phyloP scores from a whole-genome alignment of 768 basidiomycete species.

The Tubosaeta sp. region DNA sequence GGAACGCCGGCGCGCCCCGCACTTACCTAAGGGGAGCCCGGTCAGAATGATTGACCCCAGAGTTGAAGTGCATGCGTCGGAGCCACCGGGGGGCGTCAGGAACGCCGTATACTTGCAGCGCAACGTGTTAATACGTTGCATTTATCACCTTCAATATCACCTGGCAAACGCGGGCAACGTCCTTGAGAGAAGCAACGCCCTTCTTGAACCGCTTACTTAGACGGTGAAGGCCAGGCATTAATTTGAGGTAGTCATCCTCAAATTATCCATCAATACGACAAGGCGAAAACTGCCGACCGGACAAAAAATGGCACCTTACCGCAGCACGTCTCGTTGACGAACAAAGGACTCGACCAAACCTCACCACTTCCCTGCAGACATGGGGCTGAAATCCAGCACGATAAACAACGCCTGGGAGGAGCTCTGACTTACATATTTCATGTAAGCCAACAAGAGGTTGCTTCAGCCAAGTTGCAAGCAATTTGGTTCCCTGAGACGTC shows the following conservation, averaged over 20 bases:
- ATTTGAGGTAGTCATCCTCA: constrained; percentile 82
- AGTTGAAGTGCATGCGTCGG: no score
- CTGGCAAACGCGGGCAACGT: constrained; percentile 95
- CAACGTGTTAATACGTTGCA: no score
- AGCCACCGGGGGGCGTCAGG: no score
- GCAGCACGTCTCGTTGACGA: constrained; percentile 66
- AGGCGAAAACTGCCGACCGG: neutral
- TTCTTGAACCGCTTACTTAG: constrained; percentile 90
- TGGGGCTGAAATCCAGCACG: neutral
- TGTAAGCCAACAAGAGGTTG: constrained; percentile 93
- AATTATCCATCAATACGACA: constrained; percentile 1
- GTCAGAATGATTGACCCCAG: no score
- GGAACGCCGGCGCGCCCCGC: no score
- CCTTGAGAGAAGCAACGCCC: constrained; percentile 78
- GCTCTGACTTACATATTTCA: constrained; percentile 68
- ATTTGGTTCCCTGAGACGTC: constrained; percentile 86
- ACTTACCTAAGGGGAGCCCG: no score
- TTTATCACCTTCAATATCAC: constrained; percentile 70
- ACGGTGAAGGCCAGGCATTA: constrained; percentile 92
- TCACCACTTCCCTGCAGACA: constrained; percentile 68
- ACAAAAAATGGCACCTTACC: constrained; percentile 41
- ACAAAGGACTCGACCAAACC: constrained; percentile 83
- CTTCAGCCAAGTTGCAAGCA: constrained; percentile 90
- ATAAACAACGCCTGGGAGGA: neutral
- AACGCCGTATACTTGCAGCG: no score